Conservation (phyloP, 768 basidiomycete genomes). For the Sporobolomyces roseus region DNA sequence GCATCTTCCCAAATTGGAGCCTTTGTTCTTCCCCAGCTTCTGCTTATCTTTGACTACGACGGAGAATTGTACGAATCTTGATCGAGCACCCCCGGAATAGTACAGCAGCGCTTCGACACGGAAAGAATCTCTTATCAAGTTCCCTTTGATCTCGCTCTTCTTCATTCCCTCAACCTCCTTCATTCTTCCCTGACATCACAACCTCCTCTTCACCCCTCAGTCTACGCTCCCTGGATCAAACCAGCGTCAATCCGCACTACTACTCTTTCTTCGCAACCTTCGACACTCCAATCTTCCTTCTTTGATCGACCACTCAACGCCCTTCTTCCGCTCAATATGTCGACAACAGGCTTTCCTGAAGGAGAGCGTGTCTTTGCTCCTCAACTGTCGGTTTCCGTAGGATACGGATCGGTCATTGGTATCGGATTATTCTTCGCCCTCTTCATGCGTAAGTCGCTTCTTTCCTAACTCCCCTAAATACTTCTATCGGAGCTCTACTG, state of each 20-base stretch:
- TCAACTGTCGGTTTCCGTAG: slow-evolving; percentile 6
- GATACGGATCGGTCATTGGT: slow-evolving; percentile 20
- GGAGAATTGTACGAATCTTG: not conserved
- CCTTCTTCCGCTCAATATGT: not conserved
- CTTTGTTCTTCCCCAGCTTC: too few relatives aligned
- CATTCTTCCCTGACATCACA: too few relatives aligned
- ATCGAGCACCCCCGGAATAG: too few relatives aligned
- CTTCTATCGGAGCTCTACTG: not conserved
- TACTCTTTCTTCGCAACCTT: not conserved
- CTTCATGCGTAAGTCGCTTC: slow-evolving; percentile 21
- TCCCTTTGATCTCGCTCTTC: not conserved
- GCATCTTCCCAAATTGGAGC: too few relatives aligned
- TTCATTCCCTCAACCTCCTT: too few relatives aligned
- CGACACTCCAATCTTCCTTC: not conserved
- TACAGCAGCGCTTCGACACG: too few relatives aligned
- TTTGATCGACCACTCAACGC: not conserved
- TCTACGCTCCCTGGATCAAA: not conserved
- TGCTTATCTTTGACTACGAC: too few relatives aligned
- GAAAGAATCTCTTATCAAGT: not conserved
- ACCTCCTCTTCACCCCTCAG: not conserved
- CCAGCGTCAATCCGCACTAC: not conserved
- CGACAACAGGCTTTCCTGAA: slow-evolving; percentile 1
- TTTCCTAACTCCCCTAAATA: too few relatives aligned
- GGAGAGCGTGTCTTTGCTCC: slow-evolving; percentile 22
- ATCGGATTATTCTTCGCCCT: slow-evolving; percentile 4